These are phyloP conservation scores for Barnettozyma salicaria DNA, from an alignment of 805 yeast species.

Conservation along the genomic window DNA sequence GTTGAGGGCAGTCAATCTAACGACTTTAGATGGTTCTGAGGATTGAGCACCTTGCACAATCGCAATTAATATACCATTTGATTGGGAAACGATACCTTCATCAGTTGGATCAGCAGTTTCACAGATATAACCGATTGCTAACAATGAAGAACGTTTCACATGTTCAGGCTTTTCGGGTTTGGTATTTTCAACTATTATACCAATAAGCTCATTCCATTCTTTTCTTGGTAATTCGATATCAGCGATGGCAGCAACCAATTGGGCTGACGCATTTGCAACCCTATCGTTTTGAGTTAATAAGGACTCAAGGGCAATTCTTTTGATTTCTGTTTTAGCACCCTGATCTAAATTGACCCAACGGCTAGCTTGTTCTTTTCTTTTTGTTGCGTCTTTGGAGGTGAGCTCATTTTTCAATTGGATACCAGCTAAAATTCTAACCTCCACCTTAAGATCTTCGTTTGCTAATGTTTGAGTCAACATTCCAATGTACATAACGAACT, in stretches of 20 bases:
- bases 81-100: slow-evolving; percentile 71
- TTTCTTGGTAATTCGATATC: slow-evolving; percentile 83
- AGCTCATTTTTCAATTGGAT: slow-evolving; percentile 82
- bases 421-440: slow-evolving; percentile 90
- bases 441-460: slow-evolving; percentile 56
- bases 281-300: slow-evolving; percentile 62
- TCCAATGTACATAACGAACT: slow-evolving; percentile 69
- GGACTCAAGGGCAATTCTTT: slow-evolving; percentile 55
- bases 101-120: slow-evolving; percentile 81
- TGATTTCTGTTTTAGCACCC: slow-evolving; percentile 55
- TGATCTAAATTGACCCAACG: slow-evolving; percentile 68
- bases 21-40: slow-evolving; percentile 65
- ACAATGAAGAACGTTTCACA: slow-evolving; percentile 79
- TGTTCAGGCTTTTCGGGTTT: slow-evolving; percentile 68
- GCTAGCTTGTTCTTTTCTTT: slow-evolving; percentile 51
- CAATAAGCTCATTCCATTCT: slow-evolving; percentile 86
- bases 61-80: slow-evolving; percentile 89
- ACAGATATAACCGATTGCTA: slow-evolving; percentile 93
- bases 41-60: slow-evolving; percentile 94
- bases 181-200: slow-evolving; percentile 80
- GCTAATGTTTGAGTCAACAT: slow-evolving; percentile 67
- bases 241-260: slow-evolving; percentile 95
- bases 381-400: slow-evolving; percentile 69
- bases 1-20: slow-evolving; percentile 84
- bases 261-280: slow-evolving; percentile 87